Evolutionary conservation across 2,329 filamentous ascomycete genomes (phyloP).

Genomic region (Stachybotrys chlorohalonatus): DNA sequence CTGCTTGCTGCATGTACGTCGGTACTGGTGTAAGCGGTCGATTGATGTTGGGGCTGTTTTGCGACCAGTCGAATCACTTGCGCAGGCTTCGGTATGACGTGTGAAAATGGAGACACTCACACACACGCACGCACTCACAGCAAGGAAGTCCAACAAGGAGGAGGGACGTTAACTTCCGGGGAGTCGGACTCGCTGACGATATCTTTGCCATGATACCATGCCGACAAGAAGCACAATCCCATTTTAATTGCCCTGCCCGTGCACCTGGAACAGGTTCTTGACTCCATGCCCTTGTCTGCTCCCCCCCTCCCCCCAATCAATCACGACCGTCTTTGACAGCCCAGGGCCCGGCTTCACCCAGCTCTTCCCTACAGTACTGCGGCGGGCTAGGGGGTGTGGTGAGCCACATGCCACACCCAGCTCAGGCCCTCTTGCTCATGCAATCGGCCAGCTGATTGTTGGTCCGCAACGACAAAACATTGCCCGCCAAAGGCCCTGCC

Average conservation of each 20-base stretch:
- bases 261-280: not conserved
- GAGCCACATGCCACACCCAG: not conserved
- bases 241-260: not conserved
- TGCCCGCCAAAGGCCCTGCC: no score
- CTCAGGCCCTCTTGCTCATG: no score
- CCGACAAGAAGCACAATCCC: not conserved
- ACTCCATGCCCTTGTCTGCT: not conserved
- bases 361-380: not conserved
- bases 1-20: no score
- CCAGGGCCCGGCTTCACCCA: no score
- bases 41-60: no score
- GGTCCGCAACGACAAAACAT: no score
- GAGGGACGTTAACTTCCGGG: not conserved
- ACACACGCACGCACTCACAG: no score
- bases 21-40: no score
- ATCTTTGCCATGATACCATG: not conserved
- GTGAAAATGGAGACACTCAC: no score
- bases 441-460: no score
- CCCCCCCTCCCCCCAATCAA: not conserved
- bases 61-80: no score
- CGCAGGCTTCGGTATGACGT: no score
- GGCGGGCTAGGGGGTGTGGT: not conserved
- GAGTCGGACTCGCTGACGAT: not conserved
- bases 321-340: not conserved
- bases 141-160: not conserved